Percentiles rank a stretch among this genome's conserved stretches.
These are phyloP conservation scores for Ogataea minuta DNA, from an alignment of 805 yeast species.

Conservation along the genomic window DNA sequence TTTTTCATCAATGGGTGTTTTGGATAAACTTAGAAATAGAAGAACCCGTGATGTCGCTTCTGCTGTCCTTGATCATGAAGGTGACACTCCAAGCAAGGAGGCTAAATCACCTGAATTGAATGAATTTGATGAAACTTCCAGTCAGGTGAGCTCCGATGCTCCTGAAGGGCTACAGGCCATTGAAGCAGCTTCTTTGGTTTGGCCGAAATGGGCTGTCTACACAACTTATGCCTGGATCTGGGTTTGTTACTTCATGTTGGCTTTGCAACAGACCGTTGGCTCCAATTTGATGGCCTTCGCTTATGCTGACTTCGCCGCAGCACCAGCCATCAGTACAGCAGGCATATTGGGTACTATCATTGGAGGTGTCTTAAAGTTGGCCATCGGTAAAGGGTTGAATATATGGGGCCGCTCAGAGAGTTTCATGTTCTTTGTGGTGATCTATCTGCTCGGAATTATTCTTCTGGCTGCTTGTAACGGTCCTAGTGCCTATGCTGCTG, in stretches of 20 bases:
- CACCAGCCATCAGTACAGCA: slow-evolving; percentile 33
- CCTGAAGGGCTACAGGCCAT: slow-evolving; percentile 31
- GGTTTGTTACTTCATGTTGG: slow-evolving; percentile 35
- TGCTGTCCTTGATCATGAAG: neutral
- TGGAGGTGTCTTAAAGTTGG: slow-evolving; percentile 35
- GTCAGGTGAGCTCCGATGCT: slow-evolving; percentile 22
- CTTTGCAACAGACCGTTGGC: slow-evolving; percentile 31
- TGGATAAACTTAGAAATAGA: slow-evolving; percentile 6
- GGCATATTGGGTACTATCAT: slow-evolving; percentile 30
- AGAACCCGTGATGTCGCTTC: neutral
- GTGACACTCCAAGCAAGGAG: neutral
- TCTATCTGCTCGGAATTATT: slow-evolving; percentile 29
- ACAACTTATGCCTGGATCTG: slow-evolving; percentile 32
- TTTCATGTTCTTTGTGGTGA: slow-evolving; percentile 22
- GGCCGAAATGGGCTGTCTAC: slow-evolving; percentile 31
- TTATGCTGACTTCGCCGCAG: slow-evolving; percentile 26
- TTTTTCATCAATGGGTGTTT: slow-evolving; percentile 4
- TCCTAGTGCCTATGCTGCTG: slow-evolving; percentile 30
- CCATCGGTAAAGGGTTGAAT: slow-evolving; percentile 29
- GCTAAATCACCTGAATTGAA: neutral
- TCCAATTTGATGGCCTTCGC: slow-evolving; percentile 25
- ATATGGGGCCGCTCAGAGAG: slow-evolving; percentile 35
- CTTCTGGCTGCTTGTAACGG: slow-evolving; percentile 30
- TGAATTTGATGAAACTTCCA: neutral
- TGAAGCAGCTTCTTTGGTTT: slow-evolving; percentile 34